Evolutionary conservation across 805 yeast species (phyloP).

Genomic region (Monosporozyma aquatica): DNA sequence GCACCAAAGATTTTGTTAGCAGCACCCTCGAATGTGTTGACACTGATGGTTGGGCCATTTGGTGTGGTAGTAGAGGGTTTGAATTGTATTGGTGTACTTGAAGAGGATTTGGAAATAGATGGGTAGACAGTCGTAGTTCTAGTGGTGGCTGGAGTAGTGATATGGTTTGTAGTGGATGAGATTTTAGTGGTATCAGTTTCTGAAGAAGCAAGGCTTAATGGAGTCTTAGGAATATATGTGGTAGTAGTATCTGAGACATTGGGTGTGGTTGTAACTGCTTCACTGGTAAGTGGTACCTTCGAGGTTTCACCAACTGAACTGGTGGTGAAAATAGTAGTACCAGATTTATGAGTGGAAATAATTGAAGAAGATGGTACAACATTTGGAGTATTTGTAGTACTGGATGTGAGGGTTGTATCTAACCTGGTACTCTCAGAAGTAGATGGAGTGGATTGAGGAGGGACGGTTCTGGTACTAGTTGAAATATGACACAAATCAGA

Average conservation of each 20-base stretch:
- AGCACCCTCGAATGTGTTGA: conserved; percentile 7
- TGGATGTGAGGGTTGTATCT: not conserved
- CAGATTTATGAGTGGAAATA: not conserved
- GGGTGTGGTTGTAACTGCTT: not conserved
- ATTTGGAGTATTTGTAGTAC: not conserved
- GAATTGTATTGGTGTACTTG: not conserved
- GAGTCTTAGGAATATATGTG: not conserved
- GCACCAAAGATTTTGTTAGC: not conserved
- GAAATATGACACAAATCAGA: conserved; percentile 1
- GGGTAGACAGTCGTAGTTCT: not conserved
- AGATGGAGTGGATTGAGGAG: not conserved
- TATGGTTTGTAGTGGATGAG: not conserved
- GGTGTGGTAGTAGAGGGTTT: not conserved
- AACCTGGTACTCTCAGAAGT: no score
- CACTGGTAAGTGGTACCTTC: not conserved
- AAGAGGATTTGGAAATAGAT: not conserved
- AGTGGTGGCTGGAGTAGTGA: not conserved
- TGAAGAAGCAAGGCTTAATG: not conserved
- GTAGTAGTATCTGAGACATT: not conserved
- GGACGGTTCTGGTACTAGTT: not conserved
- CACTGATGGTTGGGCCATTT: not conserved
- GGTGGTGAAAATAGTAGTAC: not conserved
- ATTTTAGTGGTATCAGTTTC: not conserved
- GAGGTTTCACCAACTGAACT: not conserved
- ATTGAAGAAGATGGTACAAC: not conserved